Percentiles rank a stretch among this genome's conserved stretches.
Conservation (phyloP, 2,329 filamentous ascomycete genomes). For the Arthrinium phaeospermum region DNA sequence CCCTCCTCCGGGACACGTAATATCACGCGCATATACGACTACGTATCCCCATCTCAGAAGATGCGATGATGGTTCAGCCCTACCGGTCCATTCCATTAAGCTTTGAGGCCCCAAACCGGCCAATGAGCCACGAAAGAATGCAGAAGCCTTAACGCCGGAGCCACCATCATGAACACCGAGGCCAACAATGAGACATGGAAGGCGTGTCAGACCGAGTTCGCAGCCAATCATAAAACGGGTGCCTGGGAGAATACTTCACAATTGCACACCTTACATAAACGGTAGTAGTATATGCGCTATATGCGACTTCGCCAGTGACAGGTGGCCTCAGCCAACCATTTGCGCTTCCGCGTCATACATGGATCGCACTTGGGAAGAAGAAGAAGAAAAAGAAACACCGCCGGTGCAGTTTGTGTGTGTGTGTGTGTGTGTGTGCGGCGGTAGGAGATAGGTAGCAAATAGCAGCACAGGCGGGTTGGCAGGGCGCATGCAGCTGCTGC, state of each 20-base stretch:
- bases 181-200: conserved; percentile 5
- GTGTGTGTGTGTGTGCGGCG: not conserved
- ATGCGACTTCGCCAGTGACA: not conserved
- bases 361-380: not conserved
- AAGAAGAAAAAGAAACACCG: not conserved
- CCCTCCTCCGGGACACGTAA: not conserved
- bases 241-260: not conserved
- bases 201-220: not conserved
- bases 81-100: not conserved
- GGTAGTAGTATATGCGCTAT: not conserved
- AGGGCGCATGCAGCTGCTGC: not conserved
- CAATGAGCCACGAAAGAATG: conserved; percentile 8
- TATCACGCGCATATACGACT: conserved; percentile 9
- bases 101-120: conserved; percentile 12
- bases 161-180: conserved; percentile 2
- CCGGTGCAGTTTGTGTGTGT: not conserved
- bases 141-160: conserved; percentile 1
- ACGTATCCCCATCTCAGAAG: conserved; percentile 1
- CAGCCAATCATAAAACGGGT: not conserved
- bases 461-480: not conserved
- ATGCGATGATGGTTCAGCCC: conserved; percentile 11
- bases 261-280: not conserved
- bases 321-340: not conserved
- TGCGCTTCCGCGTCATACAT: conserved; percentile 1
- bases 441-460: not conserved